Evolutionary conservation across 306 rosid genomes (phyloP).

Genomic region (Sicyos baderoa): DNA sequence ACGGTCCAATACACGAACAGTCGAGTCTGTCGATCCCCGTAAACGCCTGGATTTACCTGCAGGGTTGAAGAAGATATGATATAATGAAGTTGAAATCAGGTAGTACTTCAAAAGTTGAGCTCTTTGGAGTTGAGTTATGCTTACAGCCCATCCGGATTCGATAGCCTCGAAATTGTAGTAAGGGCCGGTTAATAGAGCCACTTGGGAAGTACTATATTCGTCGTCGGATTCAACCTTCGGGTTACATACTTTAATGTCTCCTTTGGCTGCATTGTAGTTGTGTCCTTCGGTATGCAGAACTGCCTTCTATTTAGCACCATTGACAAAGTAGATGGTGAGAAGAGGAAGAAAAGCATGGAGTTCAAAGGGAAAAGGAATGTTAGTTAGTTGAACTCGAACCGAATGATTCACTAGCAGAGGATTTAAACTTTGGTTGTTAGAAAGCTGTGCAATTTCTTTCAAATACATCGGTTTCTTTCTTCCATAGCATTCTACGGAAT

Average conservation of each 20-base stretch:
- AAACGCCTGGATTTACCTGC: conserved; percentile 31
- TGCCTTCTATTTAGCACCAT: conserved; percentile 27
- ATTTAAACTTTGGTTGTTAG: conserved; percentile 12
- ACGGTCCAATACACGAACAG: conserved; percentile 31
- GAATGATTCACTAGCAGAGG: conserved; percentile 25
- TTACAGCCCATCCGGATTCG: conserved; percentile 36
- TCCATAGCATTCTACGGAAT: conserved; percentile 25
- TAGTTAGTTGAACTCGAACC: conserved; percentile 19
- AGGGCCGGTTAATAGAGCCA: conserved; percentile 22
- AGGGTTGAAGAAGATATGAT: neutral
- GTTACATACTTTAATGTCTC: conserved; percentile 29
- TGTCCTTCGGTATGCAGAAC: conserved; percentile 23
- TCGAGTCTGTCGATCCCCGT: conserved; percentile 29
- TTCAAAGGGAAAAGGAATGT: neutral
- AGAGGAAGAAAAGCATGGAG: neutral
- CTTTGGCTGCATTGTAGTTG: conserved; percentile 28
- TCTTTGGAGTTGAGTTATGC: neutral
- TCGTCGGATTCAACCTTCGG: conserved; percentile 27
- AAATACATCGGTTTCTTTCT: conserved; percentile 30
- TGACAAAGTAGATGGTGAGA: neutral
- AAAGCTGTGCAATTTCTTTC: conserved; percentile 13
- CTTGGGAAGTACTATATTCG: conserved; percentile 28
- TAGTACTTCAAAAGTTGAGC: neutral
- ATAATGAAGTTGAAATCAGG: neutral
- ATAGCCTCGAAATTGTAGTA: conserved; percentile 19